Percentiles rank a stretch among this genome's conserved stretches.
Conservation (phyloP, 306 rosid species). For the Malus domestica region ASM211411v1 NC_041792.1:29229907-29230406, state of each 20-base stretch:
- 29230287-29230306: background rate
- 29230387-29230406: background rate
- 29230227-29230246: background rate
- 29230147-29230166: constrained; percentile 94
- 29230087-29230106: constrained; percentile 87
- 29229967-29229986: background rate
- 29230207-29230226: background rate
- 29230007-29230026: constrained; percentile 78
- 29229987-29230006: background rate
- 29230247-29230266: background rate
- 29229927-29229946: background rate
- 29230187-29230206: background rate
- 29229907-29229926: background rate
- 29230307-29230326: background rate
- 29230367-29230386: background rate
- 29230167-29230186: constrained; percentile 31
- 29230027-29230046: constrained; percentile 87
- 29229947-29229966: background rate
- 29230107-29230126: constrained; percentile 88
- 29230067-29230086: constrained; percentile 99
- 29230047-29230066: constrained; percentile 99
- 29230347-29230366: background rate
- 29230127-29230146: constrained; percentile 95
- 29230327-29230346: background rate
- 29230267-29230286: background rate